phyloP scores from a whole-genome alignment of 2,329 filamentous ascomycete species.

The Helotiales sp. region DNA sequence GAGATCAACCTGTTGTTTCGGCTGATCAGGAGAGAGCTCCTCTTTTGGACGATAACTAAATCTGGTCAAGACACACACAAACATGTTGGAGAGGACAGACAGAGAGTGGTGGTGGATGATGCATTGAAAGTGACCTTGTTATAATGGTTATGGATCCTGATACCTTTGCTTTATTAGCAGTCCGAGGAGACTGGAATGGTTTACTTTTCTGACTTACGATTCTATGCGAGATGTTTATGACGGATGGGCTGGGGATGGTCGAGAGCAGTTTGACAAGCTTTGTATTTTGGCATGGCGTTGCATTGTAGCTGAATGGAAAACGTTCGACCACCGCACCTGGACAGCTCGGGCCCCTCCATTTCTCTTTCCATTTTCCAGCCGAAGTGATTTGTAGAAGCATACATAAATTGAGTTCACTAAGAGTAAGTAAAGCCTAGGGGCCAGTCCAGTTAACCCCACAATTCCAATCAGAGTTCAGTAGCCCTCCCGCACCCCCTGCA shows the following conservation, averaged over 20 bases:
- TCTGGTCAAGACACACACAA: not conserved
- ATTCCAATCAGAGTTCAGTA: not conserved
- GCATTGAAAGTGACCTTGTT: not conserved
- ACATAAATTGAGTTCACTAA: not conserved
- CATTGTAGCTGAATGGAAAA: not conserved
- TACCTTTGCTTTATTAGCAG: not conserved
- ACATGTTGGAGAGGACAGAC: not conserved
- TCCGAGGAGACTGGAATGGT: not conserved
- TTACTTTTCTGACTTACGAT: not conserved
- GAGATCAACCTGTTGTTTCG: slow-evolving; percentile 52
- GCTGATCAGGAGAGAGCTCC: slow-evolving; percentile 61
- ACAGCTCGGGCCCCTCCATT: no score
- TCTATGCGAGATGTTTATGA: not conserved
- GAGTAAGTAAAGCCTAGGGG: no score
- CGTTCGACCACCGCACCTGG: no score
- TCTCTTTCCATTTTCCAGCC: no score
- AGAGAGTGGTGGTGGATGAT: not conserved
- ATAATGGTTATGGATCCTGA: not conserved
- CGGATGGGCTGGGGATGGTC: not conserved
- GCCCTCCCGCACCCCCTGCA: slow-evolving; percentile 9
- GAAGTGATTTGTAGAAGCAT: not conserved
- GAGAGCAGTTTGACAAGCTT: not conserved
- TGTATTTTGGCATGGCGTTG: not conserved
- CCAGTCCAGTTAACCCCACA: not conserved
- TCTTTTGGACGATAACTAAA: slow-evolving; percentile 56